These are phyloP conservation scores for Alectoria sarmentosa DNA, from an alignment of 495 filamentous ascomycete species.

Conservation along the genomic window DNA sequence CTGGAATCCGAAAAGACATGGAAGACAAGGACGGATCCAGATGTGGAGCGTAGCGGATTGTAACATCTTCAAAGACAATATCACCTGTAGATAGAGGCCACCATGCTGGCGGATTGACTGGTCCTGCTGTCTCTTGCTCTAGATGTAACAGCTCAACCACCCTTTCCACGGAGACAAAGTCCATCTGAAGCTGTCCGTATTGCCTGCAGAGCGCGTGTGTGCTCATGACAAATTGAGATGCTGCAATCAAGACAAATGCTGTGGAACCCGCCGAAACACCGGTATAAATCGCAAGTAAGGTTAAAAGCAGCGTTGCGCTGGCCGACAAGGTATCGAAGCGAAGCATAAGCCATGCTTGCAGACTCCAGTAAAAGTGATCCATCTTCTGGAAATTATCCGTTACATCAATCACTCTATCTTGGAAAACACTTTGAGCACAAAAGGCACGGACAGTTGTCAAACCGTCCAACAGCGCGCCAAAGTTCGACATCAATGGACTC, in stretches of 20 bases:
- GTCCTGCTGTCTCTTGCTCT: constrained; percentile 62
- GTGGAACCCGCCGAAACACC: constrained; percentile 63
- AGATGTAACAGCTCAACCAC: constrained; percentile 70
- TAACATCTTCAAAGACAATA: constrained; percentile 68
- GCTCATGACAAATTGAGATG: constrained; percentile 53
- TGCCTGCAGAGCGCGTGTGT: constrained; percentile 66
- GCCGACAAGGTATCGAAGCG: constrained; percentile 69
- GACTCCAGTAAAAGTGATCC: constrained; percentile 84
- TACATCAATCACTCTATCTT: constrained; percentile 63
- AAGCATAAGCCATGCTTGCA: constrained; percentile 74
- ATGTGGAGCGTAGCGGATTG: constrained; percentile 68
- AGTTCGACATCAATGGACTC: constrained; percentile 77
- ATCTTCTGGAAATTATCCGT: constrained; percentile 83
- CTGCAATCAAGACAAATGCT: constrained; percentile 65
- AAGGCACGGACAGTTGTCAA: constrained; percentile 74
- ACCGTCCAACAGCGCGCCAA: constrained; percentile 71
- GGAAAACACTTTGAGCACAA: constrained; percentile 64
- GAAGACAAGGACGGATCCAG: constrained; percentile 60
- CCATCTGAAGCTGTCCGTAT: constrained; percentile 81
- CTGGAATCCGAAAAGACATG: constrained; percentile 61
- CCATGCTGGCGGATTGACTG: constrained; percentile 57
- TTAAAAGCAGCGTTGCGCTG: constrained; percentile 61
- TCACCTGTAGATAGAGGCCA: constrained; percentile 66
- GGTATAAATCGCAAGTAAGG: constrained; percentile 60
- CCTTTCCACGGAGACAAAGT: constrained; percentile 80